Evolutionary conservation across 768 basidiomycete species (phyloP).

Genomic region (Candolleomyces efflorescens): DNA sequence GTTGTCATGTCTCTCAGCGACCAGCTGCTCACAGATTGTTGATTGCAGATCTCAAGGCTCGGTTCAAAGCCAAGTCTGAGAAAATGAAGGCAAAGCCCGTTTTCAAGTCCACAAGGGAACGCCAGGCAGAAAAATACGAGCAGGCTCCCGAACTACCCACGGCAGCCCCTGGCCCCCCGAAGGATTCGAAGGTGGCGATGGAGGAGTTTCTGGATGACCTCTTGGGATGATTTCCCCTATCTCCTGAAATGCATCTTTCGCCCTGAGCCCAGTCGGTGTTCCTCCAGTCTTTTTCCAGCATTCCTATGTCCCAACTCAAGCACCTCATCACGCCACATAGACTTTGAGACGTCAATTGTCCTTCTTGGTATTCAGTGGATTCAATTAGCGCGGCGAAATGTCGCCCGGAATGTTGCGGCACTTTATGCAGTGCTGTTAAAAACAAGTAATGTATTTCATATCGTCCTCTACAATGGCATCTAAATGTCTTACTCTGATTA

Average conservation of each 20-base stretch:
- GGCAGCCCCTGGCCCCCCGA: constrained; percentile 16
- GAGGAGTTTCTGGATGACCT: constrained; percentile 72
- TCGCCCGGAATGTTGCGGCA: too few relatives aligned
- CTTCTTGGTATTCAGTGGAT: too few relatives aligned
- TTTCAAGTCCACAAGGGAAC: constrained; percentile 21
- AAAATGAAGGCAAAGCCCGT: constrained; percentile 33
- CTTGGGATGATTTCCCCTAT: constrained; percentile 24
- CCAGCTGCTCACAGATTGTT: neutral
- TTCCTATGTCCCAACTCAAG: too few relatives aligned
- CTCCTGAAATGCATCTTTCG: too few relatives aligned
- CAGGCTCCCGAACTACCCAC: constrained; percentile 51
- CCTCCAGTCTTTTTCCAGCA: too few relatives aligned
- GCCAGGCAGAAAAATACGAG: constrained; percentile 32
- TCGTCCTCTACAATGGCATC: too few relatives aligned
- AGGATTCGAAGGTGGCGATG: constrained; percentile 54
- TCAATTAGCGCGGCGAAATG: too few relatives aligned
- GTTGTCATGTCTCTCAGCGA: constrained; percentile 9
- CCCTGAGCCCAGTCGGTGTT: neutral
- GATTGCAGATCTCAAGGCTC: constrained; percentile 48
- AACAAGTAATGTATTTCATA: too few relatives aligned
- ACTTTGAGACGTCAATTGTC: too few relatives aligned
- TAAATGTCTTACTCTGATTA: too few relatives aligned
- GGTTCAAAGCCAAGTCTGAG: constrained; percentile 54
- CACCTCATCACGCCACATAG: too few relatives aligned
- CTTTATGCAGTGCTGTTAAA: too few relatives aligned